Conservation (phyloP, 176 grass and related monocot species). For the Oryza australiensis region DNA sequence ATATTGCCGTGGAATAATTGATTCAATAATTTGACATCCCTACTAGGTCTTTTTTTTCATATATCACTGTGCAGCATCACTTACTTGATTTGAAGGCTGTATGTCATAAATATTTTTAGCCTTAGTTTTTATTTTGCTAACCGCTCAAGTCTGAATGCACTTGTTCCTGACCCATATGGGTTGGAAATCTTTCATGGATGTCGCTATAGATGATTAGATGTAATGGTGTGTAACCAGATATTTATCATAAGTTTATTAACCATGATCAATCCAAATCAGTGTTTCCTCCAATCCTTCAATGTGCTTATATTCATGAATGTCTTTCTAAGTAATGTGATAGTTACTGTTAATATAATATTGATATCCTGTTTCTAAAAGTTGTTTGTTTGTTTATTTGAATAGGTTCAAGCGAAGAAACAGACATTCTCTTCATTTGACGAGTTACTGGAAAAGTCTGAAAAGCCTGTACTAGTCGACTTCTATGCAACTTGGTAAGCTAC, state of each 20-base stretch:
- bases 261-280: not conserved
- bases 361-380: not conserved
- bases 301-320: not conserved
- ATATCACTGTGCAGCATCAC: not conserved
- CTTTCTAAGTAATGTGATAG: not conserved
- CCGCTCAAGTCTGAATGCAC: not conserved
- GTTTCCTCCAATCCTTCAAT: not conserved
- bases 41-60: not conserved
- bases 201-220: not conserved
- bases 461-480: conserved; percentile 87
- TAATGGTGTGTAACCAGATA: not conserved
- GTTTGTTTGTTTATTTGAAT: conserved; percentile 6
- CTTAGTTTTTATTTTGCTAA: not conserved
- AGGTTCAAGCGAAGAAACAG: conserved; percentile 89
- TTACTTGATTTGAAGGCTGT: not conserved
- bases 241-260: not conserved
- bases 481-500: conserved; percentile 91
- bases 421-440: conserved; percentile 88
- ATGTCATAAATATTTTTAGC: not conserved
- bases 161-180: not conserved
- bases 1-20: not conserved
- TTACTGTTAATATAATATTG: not conserved
- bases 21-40: not conserved
- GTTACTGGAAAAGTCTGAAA: conserved; percentile 83
- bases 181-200: not conserved